Percentiles rank a stretch among this genome's conserved stretches.
Conservation (phyloP, 116 monocot species). For the Papilionanthe hybrid region DNA sequence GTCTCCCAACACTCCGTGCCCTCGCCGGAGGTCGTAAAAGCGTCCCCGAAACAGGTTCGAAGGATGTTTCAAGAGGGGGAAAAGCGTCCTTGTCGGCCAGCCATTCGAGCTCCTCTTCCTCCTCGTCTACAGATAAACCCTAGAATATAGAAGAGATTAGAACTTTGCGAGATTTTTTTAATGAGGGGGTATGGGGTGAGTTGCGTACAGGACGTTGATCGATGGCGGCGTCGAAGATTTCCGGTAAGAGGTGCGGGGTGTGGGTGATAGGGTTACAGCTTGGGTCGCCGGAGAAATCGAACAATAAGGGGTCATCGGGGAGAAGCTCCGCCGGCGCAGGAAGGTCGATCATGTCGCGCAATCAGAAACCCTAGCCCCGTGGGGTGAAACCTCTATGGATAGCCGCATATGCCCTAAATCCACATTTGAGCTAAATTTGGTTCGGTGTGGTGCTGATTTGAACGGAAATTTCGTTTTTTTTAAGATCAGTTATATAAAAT, state of each 20-base stretch:
- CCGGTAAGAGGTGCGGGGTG: conserved; percentile 6
- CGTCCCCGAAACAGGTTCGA: background rate
- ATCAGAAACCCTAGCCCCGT: too few species aligned
- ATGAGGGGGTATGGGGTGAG: background rate
- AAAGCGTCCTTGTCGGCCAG: conserved; percentile 70
- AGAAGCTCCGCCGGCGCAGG: background rate
- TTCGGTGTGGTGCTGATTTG: too few species aligned
- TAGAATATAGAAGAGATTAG: conserved; percentile 5
- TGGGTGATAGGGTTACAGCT: background rate
- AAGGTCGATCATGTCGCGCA: background rate
- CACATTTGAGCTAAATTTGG: too few species aligned
- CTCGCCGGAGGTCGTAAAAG: too few species aligned
- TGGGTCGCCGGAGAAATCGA: background rate
- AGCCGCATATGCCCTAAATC: too few species aligned
- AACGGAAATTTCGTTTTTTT: too few species aligned
- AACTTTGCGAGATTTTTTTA: background rate
- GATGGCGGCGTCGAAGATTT: conserved; percentile 15
- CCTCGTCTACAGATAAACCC: conserved; percentile 14
- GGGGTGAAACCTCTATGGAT: too few species aligned
- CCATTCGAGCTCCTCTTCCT: conserved; percentile 64
- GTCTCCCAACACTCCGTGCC: too few species aligned
- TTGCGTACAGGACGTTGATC: conserved; percentile 10
- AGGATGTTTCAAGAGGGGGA: conserved; percentile 45
- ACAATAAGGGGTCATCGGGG: background rate
- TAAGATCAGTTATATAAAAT: too few species aligned